These are phyloP conservation scores for Knoxdaviesia proteae DNA, from an alignment of 2,329 filamentous ascomycete genomes.

Conservation along the genomic window DNA sequence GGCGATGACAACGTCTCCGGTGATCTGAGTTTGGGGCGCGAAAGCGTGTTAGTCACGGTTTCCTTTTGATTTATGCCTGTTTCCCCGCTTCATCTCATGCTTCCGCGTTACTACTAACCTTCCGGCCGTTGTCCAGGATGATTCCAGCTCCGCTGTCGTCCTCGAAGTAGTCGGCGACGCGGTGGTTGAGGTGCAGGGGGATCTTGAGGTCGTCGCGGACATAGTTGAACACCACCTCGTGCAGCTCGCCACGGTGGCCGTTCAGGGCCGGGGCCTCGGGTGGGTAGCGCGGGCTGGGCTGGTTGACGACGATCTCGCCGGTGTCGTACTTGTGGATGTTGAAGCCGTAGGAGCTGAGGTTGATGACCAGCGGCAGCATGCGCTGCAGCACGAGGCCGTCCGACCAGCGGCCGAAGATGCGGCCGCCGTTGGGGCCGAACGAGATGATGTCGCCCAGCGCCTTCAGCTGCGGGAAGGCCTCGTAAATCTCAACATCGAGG, in stretches of 20 bases:
- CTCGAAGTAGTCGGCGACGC: constrained; percentile 33
- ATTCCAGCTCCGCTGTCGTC: constrained; percentile 28
- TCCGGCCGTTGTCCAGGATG: constrained; percentile 24
- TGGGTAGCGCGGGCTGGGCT: constrained; percentile 20
- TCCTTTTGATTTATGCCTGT: too few species aligned
- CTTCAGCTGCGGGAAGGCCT: constrained; percentile 35
- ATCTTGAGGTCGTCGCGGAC: constrained; percentile 31
- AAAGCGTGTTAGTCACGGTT: too few species aligned
- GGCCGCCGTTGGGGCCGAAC: constrained; percentile 37
- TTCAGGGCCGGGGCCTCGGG: constrained; percentile 33
- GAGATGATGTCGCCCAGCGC: constrained; percentile 40
- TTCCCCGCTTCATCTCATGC: too few species aligned
- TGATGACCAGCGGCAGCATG: neutral
- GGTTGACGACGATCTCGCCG: constrained; percentile 37
- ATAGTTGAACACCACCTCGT: constrained; percentile 36
- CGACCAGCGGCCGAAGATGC: constrained; percentile 39
- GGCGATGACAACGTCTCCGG: constrained; percentile 29
- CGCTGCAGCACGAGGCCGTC: constrained; percentile 16
- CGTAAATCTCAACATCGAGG: constrained; percentile 36
- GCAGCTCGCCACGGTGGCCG: constrained; percentile 38
- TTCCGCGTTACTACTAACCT: constrained; percentile 9
- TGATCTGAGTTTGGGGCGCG: constrained; percentile 9
- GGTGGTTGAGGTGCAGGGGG: constrained; percentile 30
- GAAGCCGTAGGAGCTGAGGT: constrained; percentile 24
- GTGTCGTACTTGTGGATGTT: constrained; percentile 40